These are phyloP conservation scores for Helicocarpus griseus DNA, from an alignment of 2,329 filamentous ascomycete species.

Conservation along the genomic window DNA sequence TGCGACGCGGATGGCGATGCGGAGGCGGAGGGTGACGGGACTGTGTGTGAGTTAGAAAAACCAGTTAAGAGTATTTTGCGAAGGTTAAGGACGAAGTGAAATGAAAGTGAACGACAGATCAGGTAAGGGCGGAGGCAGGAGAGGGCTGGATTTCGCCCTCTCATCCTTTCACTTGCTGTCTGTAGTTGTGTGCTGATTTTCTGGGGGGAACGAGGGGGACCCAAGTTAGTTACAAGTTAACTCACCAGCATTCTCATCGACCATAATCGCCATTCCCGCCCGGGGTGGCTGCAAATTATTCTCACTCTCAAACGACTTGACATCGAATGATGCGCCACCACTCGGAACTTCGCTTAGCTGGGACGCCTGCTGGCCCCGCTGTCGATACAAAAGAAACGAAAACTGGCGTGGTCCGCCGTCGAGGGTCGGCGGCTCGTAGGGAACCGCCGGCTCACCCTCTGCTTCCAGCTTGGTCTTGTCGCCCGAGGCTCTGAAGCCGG, in stretches of 20 bases:
- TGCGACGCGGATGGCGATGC: neutral
- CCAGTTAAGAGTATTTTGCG: neutral
- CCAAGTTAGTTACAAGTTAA: too few species aligned
- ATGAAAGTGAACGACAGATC: too few species aligned
- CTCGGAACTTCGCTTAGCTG: neutral
- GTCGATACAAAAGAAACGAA: constrained; percentile 9
- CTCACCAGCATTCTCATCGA: neutral
- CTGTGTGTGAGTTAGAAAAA: too few species aligned
- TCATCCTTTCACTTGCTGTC: too few species aligned
- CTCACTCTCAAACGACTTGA: neutral
- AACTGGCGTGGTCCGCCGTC: constrained; percentile 5
- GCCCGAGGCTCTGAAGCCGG: constrained; percentile 6
- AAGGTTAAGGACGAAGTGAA: neutral
- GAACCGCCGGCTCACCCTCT: neutral
- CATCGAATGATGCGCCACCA: neutral
- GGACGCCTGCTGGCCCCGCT: neutral
- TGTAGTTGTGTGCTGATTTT: neutral
- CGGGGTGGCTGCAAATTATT: constrained; percentile 1
- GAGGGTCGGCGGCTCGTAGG: constrained; percentile 5
- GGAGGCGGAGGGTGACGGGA: neutral
- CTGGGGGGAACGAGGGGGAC: too few species aligned
- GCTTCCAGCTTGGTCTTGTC: constrained; percentile 9
- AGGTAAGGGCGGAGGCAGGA: too few species aligned
- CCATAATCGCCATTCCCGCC: constrained; percentile 1
- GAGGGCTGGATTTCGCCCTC: too few species aligned